Evolutionary conservation across 257 asterid species (phyloP), one percentile per base, ranked within the genome.

Genomic region (Nicotiana benthamiana): DNA sequence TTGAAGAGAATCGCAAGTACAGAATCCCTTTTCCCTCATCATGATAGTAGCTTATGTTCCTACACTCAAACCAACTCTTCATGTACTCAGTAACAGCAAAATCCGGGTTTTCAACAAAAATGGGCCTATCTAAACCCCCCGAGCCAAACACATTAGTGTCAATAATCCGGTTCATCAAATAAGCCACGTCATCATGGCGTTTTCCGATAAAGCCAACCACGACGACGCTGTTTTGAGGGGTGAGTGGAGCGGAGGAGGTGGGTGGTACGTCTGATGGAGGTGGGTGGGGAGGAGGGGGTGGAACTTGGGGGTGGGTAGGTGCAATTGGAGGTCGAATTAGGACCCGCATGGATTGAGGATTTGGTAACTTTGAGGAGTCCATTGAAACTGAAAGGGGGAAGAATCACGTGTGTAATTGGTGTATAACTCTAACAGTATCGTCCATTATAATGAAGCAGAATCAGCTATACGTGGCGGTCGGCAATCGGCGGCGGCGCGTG

Each of bases 191-290:
- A 54, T 83, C 88, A 77, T 80, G 87, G 64, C 97, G 93, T 83
- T 76, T 89, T 30, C 99, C 97, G 26, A 94, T 85, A 81, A 96
- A 96, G 70, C 99, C 99, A 28, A 94, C 97, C 9, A 91, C 97
- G 13, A 90, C 92, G 86, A 91, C 89, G 82, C 97, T 97, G 83
- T 77, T 88, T 65, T 74, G 90, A 54, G 90, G 82, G 51, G 88
- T 61, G 20, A 81, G 81, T 6, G 89, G 30, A 7, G 86, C 53
- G 72, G 80, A 59, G 4, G 87, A 80, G 9, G 83, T 79, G 6
- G 82, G 64, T 6, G 86, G 28, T 9, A 84, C 86, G 4, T 84
- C 62, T 28, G 86, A 83, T 6, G 75, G 52, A 18, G 86, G 84
- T 52, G 87, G 84, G 56, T 60, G 86, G 75, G 90, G 82, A 60